Percentiles rank a stretch among this genome's conserved stretches.
These are phyloP conservation scores for Porcisia deanei DNA, from an alignment of 208 protist species.

Conservation along the genomic window DNA sequence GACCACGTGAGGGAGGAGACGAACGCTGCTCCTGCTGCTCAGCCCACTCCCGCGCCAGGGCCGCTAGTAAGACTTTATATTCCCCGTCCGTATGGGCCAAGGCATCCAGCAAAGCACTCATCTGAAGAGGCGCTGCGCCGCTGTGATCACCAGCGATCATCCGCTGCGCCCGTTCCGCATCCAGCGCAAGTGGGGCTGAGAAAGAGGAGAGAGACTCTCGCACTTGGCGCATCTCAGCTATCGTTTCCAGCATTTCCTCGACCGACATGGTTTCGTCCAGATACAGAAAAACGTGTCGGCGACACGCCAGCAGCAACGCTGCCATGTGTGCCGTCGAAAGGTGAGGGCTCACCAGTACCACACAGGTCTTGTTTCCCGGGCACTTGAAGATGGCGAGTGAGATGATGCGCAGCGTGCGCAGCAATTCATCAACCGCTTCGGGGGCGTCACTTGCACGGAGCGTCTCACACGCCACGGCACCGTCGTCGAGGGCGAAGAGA, in stretches of 20 bases:
- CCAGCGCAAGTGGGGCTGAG: background rate
- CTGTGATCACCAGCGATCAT: background rate
- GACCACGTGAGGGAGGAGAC: background rate
- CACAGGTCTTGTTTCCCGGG: constrained; percentile 21
- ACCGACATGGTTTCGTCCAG: constrained; percentile 34
- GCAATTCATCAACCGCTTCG: constrained; percentile 26
- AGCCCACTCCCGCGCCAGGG: constrained; percentile 12
- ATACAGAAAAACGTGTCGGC: constrained; percentile 41
- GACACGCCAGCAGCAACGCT: constrained; percentile 30
- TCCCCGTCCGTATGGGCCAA: constrained; percentile 35
- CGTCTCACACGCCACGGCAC: constrained; percentile 36
- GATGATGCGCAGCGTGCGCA: constrained; percentile 31
- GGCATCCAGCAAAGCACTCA: constrained; percentile 33
- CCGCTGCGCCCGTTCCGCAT: constrained; percentile 6
- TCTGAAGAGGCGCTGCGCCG: constrained; percentile 1
- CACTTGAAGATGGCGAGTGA: constrained; percentile 44
- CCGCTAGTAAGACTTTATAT: constrained; percentile 17
- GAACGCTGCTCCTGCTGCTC: constrained; percentile 5
- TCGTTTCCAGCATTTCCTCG: constrained; percentile 25
- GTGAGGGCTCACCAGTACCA: constrained; percentile 29
- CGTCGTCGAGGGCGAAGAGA: constrained; percentile 56
- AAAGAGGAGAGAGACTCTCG: constrained; percentile 27
- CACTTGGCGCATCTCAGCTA: constrained; percentile 35
- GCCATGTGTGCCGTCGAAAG: constrained; percentile 47
- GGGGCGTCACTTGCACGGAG: constrained; percentile 22